phyloP scores from a whole-genome alignment of 2,329 filamentous ascomycete species.

The Colletotrichum plurivorum region DNA sequence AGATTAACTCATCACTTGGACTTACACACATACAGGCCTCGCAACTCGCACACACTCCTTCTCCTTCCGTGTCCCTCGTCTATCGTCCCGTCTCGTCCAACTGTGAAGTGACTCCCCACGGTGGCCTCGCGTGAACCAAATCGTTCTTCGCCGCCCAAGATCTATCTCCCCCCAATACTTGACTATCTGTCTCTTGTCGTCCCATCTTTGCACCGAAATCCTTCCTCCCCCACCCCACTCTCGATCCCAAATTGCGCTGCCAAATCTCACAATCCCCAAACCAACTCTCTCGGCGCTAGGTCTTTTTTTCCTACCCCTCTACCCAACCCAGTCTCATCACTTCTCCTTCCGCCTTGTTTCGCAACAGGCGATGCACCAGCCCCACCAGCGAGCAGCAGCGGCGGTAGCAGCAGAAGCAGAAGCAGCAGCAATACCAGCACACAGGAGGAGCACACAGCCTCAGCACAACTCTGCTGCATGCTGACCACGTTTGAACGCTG shows the following conservation, averaged over 20 bases:
- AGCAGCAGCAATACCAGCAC: too few relatives aligned
- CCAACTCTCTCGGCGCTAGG: conserved; percentile 41
- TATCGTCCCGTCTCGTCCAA: not conserved
- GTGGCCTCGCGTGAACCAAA: conserved; percentile 8
- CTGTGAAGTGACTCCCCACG: not conserved
- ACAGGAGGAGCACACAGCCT: too few relatives aligned
- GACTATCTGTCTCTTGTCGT: not conserved
- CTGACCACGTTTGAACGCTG: not conserved
- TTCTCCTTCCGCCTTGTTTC: conserved; percentile 7
- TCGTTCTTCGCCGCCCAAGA: conserved; percentile 12
- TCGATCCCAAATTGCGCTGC: conserved; percentile 11
- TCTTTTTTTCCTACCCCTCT: conserved; percentile 10
- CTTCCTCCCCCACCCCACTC: not conserved
- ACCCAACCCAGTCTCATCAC: too few relatives aligned
- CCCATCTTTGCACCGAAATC: conserved; percentile 2
- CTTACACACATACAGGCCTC: conserved; percentile 5
- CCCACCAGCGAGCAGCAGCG: not conserved
- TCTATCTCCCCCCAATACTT: not conserved
- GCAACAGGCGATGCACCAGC: conserved; percentile 23
- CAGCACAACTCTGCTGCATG: conserved; percentile 29
- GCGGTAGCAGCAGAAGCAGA: not conserved
- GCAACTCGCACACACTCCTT: not conserved
- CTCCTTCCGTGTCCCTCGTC: not conserved
- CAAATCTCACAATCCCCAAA: conserved; percentile 33
- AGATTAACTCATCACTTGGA: conserved; percentile 1